Conservation (phyloP, 257 asterid genomes). For the Gardenia jasminoides region DNA sequence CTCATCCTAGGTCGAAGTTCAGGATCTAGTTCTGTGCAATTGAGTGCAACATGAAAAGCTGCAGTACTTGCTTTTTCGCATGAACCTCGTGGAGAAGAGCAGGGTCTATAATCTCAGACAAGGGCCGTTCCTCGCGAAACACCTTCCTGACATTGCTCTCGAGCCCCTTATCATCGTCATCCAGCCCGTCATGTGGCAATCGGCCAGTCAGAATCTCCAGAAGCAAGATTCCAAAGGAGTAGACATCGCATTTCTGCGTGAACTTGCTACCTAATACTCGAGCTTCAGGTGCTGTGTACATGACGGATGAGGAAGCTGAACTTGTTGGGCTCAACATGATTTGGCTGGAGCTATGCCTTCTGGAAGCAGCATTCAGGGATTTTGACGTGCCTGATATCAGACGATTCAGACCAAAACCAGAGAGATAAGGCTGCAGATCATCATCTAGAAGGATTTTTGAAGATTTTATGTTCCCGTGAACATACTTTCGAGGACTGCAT, state of each 20-base stretch:
- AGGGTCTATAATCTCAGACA: slow-evolving; percentile 81
- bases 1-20: slow-evolving; percentile 93
- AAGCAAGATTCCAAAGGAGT: slow-evolving; percentile 75
- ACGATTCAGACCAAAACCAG: slow-evolving; percentile 81
- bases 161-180: slow-evolving; percentile 54
- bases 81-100: slow-evolving; percentile 71
- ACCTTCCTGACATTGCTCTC: slow-evolving; percentile 69
- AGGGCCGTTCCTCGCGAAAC: slow-evolving; percentile 68
- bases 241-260: slow-evolving; percentile 79
- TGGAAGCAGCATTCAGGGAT: slow-evolving; percentile 33
- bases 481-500: slow-evolving; percentile 64
- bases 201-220: slow-evolving; percentile 83
- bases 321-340: slow-evolving; percentile 28
- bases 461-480: slow-evolving; percentile 78
- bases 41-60: slow-evolving; percentile 68
- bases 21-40: slow-evolving; percentile 77
- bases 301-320: slow-evolving; percentile 29
- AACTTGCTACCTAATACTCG: slow-evolving; percentile 40
- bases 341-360: slow-evolving; percentile 37
- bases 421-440: slow-evolving; percentile 68
- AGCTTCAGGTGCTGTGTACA: slow-evolving; percentile 68
- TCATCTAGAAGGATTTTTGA: slow-evolving; percentile 84
- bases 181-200: slow-evolving; percentile 35
- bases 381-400: slow-evolving; percentile 47
- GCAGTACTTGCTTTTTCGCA: slow-evolving; percentile 89